phyloP scores from a whole-genome alignment of 2,329 filamentous ascomycete genomes.

The Aspergillus ochraceus region DNA sequence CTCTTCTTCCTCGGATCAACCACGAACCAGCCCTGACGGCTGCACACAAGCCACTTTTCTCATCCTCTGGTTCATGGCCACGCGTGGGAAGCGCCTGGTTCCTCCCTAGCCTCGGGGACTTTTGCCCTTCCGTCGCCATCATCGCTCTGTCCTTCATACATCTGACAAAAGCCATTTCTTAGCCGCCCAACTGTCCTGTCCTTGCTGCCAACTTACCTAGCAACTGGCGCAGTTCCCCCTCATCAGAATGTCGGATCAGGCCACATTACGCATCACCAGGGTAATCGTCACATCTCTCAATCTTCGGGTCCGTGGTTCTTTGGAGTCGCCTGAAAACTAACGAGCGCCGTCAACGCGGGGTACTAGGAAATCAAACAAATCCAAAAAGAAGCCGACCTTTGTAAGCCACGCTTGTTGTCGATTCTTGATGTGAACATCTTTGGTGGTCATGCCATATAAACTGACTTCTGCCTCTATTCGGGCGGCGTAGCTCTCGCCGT shows the following conservation, averaged over 20 bases:
- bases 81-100: too few relatives aligned
- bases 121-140: background rate
- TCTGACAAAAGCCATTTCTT: background rate
- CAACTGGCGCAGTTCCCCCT: background rate
- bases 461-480: conserved; percentile 14
- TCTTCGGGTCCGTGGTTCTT: conserved; percentile 12
- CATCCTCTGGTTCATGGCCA: too few relatives aligned
- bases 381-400: conserved; percentile 79
- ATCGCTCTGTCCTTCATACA: background rate
- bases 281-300: conserved; percentile 49
- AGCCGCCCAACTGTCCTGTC: background rate
- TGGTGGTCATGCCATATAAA: background rate
- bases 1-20: background rate
- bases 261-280: conserved; percentile 83
- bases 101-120: background rate
- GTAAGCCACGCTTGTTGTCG: conserved; percentile 51
- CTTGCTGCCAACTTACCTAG: background rate
- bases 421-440: background rate
- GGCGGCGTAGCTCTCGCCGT: conserved; percentile 72
- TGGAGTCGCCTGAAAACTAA: conserved; percentile 13
- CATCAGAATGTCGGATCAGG: conserved; percentile 71
- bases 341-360: conserved; percentile 7
- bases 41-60: too few relatives aligned
- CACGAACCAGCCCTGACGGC: too few relatives aligned
- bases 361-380: conserved; percentile 79